A percentile compares a stretch with the other conserved stretches of the same genome.
Conservation (phyloP, 305 asterid species). For the Plantago lanceolata region DNA sequence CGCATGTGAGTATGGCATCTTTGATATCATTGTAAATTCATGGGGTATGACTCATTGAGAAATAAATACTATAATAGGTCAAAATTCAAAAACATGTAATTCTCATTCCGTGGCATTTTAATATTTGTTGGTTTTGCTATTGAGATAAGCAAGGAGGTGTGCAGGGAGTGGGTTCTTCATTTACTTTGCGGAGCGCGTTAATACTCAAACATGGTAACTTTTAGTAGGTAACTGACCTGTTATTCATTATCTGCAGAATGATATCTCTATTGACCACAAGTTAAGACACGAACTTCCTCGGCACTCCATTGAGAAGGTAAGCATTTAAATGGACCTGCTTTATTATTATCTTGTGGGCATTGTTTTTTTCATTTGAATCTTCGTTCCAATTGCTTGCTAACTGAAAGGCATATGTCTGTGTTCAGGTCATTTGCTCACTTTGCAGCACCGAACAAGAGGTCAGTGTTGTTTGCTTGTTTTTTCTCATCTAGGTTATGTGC, state of each 20-base stretch:
- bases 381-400: not conserved
- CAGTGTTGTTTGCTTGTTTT: conserved; percentile 14
- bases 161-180: conserved; percentile 2
- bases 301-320: conserved; percentile 62
- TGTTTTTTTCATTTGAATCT: not conserved
- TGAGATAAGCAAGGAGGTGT: not conserved
- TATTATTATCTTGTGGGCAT: conserved; percentile 8
- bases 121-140: conserved; percentile 6
- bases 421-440: conserved; percentile 80
- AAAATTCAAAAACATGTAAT: conserved; percentile 5
- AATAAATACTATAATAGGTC: not conserved
- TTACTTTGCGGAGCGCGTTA: not conserved
- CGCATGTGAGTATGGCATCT: not conserved
- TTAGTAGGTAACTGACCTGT: conserved; percentile 11
- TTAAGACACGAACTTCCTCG: conserved; percentile 79
- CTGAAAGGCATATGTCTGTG: conserved; percentile 10
- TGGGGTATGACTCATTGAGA: not conserved
- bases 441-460: conserved; percentile 91
- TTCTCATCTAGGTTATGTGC: conserved; percentile 6
- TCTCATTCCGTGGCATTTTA: not conserved
- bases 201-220: conserved; percentile 2
- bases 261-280: conserved; percentile 46
- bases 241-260: conserved; percentile 44
- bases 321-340: conserved; percentile 9
- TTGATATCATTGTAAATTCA: not conserved